Conservation (phyloP, 345 rosid species). For the Gossypium thurberi region DNA sequence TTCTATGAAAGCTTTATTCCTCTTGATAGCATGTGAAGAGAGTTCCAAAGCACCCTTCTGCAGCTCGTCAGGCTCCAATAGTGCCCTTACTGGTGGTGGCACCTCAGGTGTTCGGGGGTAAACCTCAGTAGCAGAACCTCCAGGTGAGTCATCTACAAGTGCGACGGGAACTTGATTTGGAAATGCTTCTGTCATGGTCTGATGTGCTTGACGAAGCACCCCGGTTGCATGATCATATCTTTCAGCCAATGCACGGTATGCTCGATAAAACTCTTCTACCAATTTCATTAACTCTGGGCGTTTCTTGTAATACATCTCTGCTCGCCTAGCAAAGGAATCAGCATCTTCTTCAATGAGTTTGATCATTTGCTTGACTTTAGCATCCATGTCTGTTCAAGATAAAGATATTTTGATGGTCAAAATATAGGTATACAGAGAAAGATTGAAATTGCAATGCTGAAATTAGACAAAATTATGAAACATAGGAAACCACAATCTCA, state of each 20-base stretch:
- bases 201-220: constrained; percentile 83
- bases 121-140: constrained; percentile 35
- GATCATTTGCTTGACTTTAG: constrained; percentile 91
- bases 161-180: constrained; percentile 77
- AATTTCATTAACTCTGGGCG: constrained; percentile 97
- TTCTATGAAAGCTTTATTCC: constrained; percentile 57
- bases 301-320: constrained; percentile 96
- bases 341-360: constrained; percentile 98
- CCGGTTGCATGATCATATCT: constrained; percentile 96
- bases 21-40: constrained; percentile 40
- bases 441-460: not conserved
- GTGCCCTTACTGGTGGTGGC: constrained; percentile 39
- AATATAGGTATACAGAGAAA: not conserved
- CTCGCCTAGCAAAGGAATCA: constrained; percentile 96
- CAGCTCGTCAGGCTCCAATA: constrained; percentile 48
- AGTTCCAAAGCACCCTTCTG: constrained; percentile 53
- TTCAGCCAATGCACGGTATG: constrained; percentile 95
- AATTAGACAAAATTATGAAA: not conserved
- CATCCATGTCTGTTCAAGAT: constrained; percentile 76
- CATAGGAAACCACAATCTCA: not conserved
- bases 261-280: constrained; percentile 98
- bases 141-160: constrained; percentile 62
- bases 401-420: constrained; percentile 9
- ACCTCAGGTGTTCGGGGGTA: constrained; percentile 76
- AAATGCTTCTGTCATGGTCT: constrained; percentile 85